A percentile compares a stretch with the other conserved stretches of the same genome.
Evolutionary conservation across 176 grass and related monocot genomes (phyloP).

Genomic region (Aegilops umbellulata): DNA sequence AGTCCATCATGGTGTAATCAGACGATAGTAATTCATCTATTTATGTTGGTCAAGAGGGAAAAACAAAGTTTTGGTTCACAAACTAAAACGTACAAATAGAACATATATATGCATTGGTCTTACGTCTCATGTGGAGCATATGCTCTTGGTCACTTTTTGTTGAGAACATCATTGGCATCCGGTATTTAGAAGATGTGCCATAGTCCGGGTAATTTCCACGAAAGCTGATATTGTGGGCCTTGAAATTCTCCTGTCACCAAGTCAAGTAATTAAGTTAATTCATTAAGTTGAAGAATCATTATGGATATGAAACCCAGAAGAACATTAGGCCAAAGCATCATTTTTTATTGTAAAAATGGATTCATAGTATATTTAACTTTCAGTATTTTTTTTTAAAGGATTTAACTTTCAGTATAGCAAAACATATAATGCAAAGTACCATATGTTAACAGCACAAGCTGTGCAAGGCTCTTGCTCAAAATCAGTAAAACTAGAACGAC

Average conservation of each 20-base stretch:
- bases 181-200: slow-evolving; percentile 51
- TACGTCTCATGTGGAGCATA: slow-evolving; percentile 52
- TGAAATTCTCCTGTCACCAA: slow-evolving; percentile 33
- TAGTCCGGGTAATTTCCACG: slow-evolving; percentile 38
- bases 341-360: background rate
- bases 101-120: slow-evolving; percentile 11
- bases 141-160: slow-evolving; percentile 32
- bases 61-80: background rate
- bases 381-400: no score
- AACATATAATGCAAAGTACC: background rate
- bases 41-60: background rate
- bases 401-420: background rate
- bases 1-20: background rate
- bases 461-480: background rate
- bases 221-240: slow-evolving; percentile 38
- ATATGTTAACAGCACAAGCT: background rate
- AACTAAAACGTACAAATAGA: background rate
- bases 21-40: background rate
- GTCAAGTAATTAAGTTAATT: background rate
- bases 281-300: background rate
- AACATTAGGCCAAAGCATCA: background rate
- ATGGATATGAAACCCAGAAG: no score
- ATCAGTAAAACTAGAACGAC: background rate
- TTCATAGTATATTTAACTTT: background rate
- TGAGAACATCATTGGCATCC: slow-evolving; percentile 36